phyloP scores from a whole-genome alignment of 495 filamentous ascomycete genomes.

The Staphylotrichum longicolle region DNA sequence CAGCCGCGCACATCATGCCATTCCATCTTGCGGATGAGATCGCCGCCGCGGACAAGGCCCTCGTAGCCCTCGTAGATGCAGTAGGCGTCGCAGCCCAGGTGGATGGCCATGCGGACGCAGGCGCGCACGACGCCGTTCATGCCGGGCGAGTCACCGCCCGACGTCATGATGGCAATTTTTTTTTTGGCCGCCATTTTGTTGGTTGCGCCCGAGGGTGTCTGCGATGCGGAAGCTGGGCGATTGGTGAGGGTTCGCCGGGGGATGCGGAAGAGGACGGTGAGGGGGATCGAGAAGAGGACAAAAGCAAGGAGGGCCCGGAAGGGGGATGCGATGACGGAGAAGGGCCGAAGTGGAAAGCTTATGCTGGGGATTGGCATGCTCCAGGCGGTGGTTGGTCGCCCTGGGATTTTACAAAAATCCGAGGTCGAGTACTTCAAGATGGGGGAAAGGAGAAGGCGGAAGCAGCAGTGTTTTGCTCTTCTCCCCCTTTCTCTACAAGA shows the following conservation, averaged over 20 bases:
- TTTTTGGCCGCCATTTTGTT: slow-evolving; percentile 55
- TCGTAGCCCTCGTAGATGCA: slow-evolving; percentile 96
- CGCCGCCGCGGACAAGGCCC: slow-evolving; percentile 84
- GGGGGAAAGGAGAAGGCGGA: neutral
- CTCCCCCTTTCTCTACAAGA: neutral
- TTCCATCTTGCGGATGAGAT: slow-evolving; percentile 78
- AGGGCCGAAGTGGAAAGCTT: slow-evolving; percentile 26
- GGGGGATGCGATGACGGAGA: slow-evolving; percentile 26
- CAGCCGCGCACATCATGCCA: slow-evolving; percentile 97
- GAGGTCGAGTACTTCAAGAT: neutral
- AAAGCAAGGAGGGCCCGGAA: slow-evolving; percentile 30
- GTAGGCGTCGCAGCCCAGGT: slow-evolving; percentile 81
- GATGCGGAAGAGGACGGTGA: slow-evolving; percentile 20
- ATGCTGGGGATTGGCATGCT: slow-evolving; percentile 26
- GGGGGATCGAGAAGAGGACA: slow-evolving; percentile 26
- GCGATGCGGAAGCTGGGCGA: slow-evolving; percentile 4
- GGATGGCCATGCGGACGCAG: slow-evolving; percentile 88
- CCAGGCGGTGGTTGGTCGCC: slow-evolving; percentile 18
- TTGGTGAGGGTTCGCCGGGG: slow-evolving; percentile 7
- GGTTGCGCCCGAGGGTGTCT: slow-evolving; percentile 4
- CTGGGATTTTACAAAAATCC: slow-evolving; percentile 23
- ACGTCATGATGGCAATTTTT: slow-evolving; percentile 93
- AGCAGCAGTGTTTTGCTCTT: neutral
- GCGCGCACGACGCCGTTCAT: slow-evolving; percentile 97
- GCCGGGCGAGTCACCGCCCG: slow-evolving; percentile 93